Percentiles rank a stretch among this genome's conserved stretches.
These are phyloP conservation scores for Backusella tarrabulga DNA, from an alignment of 192 early-diverging fungal genomes.

Conservation along the genomic window DNA sequence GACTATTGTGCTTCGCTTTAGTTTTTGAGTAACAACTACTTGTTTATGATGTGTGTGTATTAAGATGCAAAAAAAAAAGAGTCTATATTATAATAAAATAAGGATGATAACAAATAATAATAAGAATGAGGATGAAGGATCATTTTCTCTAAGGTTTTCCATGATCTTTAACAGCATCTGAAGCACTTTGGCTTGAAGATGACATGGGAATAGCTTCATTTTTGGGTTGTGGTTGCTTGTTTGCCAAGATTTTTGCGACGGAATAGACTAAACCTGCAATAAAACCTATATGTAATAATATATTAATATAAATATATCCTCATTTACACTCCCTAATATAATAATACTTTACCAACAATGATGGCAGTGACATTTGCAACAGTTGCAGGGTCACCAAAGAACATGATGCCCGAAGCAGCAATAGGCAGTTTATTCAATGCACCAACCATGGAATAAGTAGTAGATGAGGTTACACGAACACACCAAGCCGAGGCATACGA, in stretches of 20 bases:
- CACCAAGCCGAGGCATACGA: constrained; percentile 83
- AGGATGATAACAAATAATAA: background rate
- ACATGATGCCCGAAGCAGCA: constrained; percentile 90
- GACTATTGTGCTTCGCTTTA: background rate
- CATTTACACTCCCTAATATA: background rate
- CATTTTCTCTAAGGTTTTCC: background rate
- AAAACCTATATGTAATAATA: constrained; percentile 37
- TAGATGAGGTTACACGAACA: constrained; percentile 64
- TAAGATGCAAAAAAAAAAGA: background rate
- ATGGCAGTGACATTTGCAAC: constrained; percentile 81
- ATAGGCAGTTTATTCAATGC: constrained; percentile 98
- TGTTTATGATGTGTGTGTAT: background rate
- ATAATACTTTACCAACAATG: constrained; percentile 63
- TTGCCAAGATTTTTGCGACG: constrained; percentile 65
- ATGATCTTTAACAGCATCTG: constrained; percentile 32
- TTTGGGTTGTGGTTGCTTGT: constrained; percentile 34
- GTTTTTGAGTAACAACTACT: background rate
- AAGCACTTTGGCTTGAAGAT: constrained; percentile 33
- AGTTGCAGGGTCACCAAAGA: constrained; percentile 89
- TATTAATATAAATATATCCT: background rate
- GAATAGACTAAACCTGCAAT: constrained; percentile 72
- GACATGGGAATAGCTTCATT: constrained; percentile 35
- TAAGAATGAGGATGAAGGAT: background rate
- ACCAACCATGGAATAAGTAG: constrained; percentile 93
- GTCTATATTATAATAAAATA: background rate